Evolutionary conservation across 495 filamentous ascomycete genomes (phyloP).

Genomic region (Sporormia fimetaria): DNA sequence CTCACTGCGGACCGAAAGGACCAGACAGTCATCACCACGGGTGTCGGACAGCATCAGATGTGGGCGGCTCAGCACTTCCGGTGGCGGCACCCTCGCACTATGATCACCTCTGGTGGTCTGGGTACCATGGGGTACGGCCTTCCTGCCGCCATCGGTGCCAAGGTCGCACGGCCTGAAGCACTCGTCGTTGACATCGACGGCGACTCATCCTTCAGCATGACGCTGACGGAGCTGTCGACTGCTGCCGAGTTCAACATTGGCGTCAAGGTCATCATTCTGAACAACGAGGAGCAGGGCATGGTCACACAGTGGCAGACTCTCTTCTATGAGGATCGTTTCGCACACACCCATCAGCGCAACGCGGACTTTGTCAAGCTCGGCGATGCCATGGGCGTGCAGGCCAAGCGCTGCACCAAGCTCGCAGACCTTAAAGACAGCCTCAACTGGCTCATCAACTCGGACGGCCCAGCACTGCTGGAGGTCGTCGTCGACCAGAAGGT

Average conservation of each 20-base stretch:
- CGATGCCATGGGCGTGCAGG: constrained; percentile 42
- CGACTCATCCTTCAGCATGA: constrained; percentile 96
- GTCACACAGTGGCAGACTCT: constrained; percentile 92
- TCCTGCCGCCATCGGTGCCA: constrained; percentile 85
- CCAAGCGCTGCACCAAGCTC: constrained; percentile 60
- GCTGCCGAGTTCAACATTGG: constrained; percentile 85
- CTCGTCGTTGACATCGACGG: constrained; percentile 92
- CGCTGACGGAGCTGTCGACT: constrained; percentile 81
- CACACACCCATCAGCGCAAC: constrained; percentile 84
- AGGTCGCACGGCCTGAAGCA: constrained; percentile 74
- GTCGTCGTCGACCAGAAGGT: constrained; percentile 65
- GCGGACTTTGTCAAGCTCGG: constrained; percentile 86
- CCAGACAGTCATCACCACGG: constrained; percentile 73
- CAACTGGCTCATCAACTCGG: constrained; percentile 71
- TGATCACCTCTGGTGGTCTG: constrained; percentile 84
- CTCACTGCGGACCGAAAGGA: constrained; percentile 64
- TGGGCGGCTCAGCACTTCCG: constrained; percentile 92
- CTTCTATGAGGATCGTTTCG: constrained; percentile 86
- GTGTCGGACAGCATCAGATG: constrained; percentile 96
- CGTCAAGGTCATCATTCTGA: constrained; percentile 81
- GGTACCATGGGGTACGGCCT: constrained; percentile 95
- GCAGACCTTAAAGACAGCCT: constrained; percentile 66
- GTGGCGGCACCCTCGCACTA: constrained; percentile 74
- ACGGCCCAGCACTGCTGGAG: constrained; percentile 38
- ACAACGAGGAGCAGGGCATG: constrained; percentile 97